phyloP scores from a whole-genome alignment of 2,329 filamentous ascomycete species.

The Endoconidiophora polonica region DNA sequence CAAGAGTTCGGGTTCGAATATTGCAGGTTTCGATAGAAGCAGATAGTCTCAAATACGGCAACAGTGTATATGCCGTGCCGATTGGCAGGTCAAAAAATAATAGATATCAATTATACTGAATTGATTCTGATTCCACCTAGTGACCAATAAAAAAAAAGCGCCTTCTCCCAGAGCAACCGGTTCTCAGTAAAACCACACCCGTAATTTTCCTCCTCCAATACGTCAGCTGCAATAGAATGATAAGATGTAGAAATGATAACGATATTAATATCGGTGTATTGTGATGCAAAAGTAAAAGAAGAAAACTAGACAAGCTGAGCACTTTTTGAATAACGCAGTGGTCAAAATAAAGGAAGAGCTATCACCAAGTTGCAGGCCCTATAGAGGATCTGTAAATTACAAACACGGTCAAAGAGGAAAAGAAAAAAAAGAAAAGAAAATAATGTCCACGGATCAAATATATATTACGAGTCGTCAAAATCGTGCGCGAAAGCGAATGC shows the following conservation, averaged over 20 bases:
- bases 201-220: conserved; percentile 10
- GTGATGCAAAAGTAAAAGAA: conserved; percentile 2
- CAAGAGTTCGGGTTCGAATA: too few species aligned
- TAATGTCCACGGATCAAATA: too few species aligned
- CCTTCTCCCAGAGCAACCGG: too few species aligned
- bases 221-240: conserved; percentile 5
- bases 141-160: not conserved
- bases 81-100: too few species aligned
- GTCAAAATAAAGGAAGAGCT: conserved; percentile 4
- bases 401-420: conserved; percentile 10
- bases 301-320: conserved; percentile 6
- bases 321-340: not conserved
- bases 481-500: not conserved
- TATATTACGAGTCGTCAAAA: too few species aligned
- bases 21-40: too few species aligned
- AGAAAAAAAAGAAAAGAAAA: not conserved
- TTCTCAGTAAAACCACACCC: not conserved
- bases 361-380: conserved; percentile 10
- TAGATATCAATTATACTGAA: too few species aligned
- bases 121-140: not conserved
- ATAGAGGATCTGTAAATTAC: conserved; percentile 35
- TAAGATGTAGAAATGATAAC: conserved; percentile 5
- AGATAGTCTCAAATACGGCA: too few species aligned
- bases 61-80: too few species aligned
- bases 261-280: conserved; percentile 11